Conservation (phyloP, 257 asterid genomes). For the Solanum virginianum region DNA sequence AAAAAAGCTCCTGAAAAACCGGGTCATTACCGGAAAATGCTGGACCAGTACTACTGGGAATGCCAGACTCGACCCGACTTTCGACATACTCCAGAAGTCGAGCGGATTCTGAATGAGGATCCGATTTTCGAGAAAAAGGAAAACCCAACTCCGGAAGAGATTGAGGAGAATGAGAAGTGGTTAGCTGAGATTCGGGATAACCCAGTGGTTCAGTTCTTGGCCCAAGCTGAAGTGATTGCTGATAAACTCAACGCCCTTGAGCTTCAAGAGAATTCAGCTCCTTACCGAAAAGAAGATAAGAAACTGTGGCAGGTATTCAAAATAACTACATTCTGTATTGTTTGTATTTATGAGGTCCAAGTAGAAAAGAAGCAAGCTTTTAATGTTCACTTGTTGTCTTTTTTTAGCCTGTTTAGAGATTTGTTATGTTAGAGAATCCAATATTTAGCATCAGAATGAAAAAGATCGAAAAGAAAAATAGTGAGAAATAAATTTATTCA, state of each 20-base stretch:
- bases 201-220: constrained; percentile 71
- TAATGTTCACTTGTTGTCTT: neutral
- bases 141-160: constrained; percentile 50
- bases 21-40: constrained; percentile 49
- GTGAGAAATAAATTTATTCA: neutral
- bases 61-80: constrained; percentile 75
- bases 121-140: constrained; percentile 65
- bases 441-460: neutral
- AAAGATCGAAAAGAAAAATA: neutral
- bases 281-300: constrained; percentile 62
- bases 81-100: constrained; percentile 69
- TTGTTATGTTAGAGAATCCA: neutral
- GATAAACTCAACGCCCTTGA: constrained; percentile 68
- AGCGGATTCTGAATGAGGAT: constrained; percentile 54
- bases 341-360: neutral
- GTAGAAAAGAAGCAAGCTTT: neutral
- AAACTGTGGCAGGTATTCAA: constrained; percentile 61
- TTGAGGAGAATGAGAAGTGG: too few relatives aligned
- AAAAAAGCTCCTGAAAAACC: constrained; percentile 26
- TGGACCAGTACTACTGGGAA: constrained; percentile 83
- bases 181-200: constrained; percentile 49
- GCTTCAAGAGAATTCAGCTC: constrained; percentile 54
- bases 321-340: neutral
- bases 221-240: constrained; percentile 69
- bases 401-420: neutral